Percentiles rank a stretch among this genome's conserved stretches.
These are phyloP conservation scores for Emericellopsis cladophorae DNA, from an alignment of 2,329 filamentous ascomycete species.

Conservation along the genomic window DNA sequence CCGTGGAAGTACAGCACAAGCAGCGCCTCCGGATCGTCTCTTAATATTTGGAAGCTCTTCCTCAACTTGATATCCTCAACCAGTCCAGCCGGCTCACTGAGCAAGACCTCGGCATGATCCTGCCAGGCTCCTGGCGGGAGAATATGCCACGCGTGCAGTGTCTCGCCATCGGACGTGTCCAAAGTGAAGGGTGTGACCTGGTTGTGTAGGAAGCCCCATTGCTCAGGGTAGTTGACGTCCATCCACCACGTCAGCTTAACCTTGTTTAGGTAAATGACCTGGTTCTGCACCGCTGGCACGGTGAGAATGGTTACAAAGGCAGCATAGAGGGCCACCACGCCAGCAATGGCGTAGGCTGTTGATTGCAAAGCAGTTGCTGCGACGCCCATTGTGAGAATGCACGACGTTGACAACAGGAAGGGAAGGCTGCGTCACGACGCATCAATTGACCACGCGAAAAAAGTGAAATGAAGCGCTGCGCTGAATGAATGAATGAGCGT, in stretches of 20 bases:
- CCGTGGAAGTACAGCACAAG: conserved; percentile 41
- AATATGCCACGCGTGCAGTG: conserved; percentile 64
- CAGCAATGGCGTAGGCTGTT: conserved; percentile 2
- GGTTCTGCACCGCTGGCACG: conserved; percentile 33
- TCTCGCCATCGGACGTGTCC: conserved; percentile 50
- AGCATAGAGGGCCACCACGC: conserved; percentile 3
- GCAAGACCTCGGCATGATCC: conserved; percentile 34
- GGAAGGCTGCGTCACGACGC: too few species aligned
- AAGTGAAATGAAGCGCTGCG: too few species aligned
- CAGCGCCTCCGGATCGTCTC: conserved; percentile 27
- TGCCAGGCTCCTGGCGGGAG: conserved; percentile 56
- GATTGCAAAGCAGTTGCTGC: background rate
- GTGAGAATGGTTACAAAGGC: conserved; percentile 13
- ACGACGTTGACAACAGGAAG: too few species aligned
- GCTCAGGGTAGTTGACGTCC: conserved; percentile 51
- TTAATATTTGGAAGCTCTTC: conserved; percentile 27
- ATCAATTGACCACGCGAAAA: too few species aligned
- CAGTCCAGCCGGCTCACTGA: conserved; percentile 30
- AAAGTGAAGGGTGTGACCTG: conserved; percentile 64
- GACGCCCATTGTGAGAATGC: background rate
- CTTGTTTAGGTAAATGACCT: conserved; percentile 43
- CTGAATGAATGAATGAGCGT: background rate
- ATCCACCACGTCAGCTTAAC: conserved; percentile 43
- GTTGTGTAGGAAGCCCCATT: conserved; percentile 58
- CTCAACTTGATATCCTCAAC: conserved; percentile 19